Evolutionary conservation across 129 eudicot genomes (phyloP).

Genomic region (Pittosporum tobira): DNA sequence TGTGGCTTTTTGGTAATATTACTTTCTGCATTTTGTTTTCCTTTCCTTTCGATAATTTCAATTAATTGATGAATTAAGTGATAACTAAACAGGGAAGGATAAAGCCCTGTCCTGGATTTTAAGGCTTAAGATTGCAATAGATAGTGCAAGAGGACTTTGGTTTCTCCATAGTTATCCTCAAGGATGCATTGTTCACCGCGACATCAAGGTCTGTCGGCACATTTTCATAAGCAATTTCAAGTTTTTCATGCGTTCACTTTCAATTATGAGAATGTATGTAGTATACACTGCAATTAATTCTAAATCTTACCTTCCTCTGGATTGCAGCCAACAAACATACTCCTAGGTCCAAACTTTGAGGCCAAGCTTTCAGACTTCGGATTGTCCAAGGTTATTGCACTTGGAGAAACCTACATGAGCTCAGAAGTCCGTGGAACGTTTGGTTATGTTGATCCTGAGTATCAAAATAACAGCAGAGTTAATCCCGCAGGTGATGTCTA

Average conservation of each 20-base stretch:
- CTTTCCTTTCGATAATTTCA: neutral
- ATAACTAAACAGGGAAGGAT: constrained; percentile 31
- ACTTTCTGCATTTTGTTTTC: neutral
- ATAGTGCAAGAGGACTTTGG: constrained; percentile 60
- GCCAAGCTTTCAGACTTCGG: constrained; percentile 73
- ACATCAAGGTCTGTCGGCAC: constrained; percentile 39
- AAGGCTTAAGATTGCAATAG: constrained; percentile 51
- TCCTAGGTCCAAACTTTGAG: constrained; percentile 47
- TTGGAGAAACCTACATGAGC: constrained; percentile 45
- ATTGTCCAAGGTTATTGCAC: constrained; percentile 51
- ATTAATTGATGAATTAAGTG: constrained; percentile 4
- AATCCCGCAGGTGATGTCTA: constrained; percentile 54
- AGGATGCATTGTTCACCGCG: constrained; percentile 62
- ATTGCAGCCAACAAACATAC: constrained; percentile 63
- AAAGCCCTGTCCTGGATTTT: constrained; percentile 42
- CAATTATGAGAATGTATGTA: neutral
- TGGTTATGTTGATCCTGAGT: constrained; percentile 67
- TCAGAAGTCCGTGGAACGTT: constrained; percentile 75
- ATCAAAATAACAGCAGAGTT: constrained; percentile 43
- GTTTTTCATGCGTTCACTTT: neutral
- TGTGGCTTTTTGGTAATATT: constrained; percentile 51
- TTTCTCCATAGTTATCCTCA: constrained; percentile 53
- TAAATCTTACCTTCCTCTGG: neutral
- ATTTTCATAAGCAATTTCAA: neutral
- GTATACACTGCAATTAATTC: neutral